phyloP scores from a whole-genome alignment of 1,284 basidiomycete genomes.

The Pseudozyma hubeiensis region DNA sequence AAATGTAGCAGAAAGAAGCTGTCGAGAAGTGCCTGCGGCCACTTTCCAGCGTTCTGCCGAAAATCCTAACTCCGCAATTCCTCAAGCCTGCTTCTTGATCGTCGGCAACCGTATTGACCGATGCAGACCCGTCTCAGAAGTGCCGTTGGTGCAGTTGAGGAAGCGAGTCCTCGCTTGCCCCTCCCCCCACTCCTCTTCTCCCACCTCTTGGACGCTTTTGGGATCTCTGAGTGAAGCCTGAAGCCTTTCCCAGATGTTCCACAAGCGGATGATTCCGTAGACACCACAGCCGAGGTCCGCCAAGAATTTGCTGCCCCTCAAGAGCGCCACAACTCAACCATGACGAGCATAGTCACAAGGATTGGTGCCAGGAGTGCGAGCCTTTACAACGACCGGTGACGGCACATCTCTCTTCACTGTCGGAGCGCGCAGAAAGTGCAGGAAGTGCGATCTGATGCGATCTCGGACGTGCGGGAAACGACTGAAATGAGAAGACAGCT shows the following conservation, averaged over 20 bases:
- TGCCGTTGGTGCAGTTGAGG: too few species aligned
- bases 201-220: too few species aligned
- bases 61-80: background rate
- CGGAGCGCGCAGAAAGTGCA: too few species aligned
- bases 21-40: background rate
- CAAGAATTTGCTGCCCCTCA: background rate
- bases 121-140: background rate
- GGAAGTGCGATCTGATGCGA: too few species aligned
- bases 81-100: background rate
- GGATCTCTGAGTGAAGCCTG: too few species aligned
- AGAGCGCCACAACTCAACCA: too few species aligned
- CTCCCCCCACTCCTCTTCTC: background rate
- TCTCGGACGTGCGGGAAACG: too few species aligned
- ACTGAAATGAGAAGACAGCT: too few species aligned
- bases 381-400: too few species aligned
- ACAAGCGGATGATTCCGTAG: slow-evolving; percentile 6
- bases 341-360: too few species aligned
- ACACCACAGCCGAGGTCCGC: background rate
- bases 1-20: background rate
- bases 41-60: background rate
- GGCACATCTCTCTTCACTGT: background rate
- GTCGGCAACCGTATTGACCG: background rate
- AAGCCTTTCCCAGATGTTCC: too few species aligned
- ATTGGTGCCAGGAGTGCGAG: too few species aligned
- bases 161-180: background rate